Percentiles rank a stretch among this genome's conserved stretches.
Evolutionary conservation across 306 rosid species (phyloP).

Genomic region (Mimosa pudica): DNA sequence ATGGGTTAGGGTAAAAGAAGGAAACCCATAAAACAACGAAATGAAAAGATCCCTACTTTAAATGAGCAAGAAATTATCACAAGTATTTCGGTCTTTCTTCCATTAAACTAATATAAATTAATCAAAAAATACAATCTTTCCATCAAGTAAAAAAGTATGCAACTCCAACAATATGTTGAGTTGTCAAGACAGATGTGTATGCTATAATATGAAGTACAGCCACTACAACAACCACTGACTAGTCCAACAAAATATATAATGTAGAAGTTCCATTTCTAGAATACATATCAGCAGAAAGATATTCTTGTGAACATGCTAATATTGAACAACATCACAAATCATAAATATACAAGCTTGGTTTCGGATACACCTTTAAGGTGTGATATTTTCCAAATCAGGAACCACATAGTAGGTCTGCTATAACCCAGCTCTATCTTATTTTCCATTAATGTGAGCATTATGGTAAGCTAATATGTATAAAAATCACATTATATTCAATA

Average conservation of each 20-base stretch:
- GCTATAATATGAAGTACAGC: constrained; percentile 9
- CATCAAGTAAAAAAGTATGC: background rate
- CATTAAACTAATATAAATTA: background rate
- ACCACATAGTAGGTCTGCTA: background rate
- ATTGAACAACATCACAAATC: constrained; percentile 9
- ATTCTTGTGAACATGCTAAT: constrained; percentile 2
- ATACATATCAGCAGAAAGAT: background rate
- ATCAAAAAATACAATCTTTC: constrained; percentile 5
- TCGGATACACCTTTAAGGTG: constrained; percentile 10
- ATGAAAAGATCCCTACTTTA: constrained; percentile 2
- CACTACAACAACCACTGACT: constrained; percentile 10
- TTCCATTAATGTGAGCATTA: background rate
- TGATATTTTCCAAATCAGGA: constrained; percentile 16
- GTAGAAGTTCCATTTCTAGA: constrained; percentile 4
- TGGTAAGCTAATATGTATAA: background rate
- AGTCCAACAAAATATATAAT: constrained; percentile 7
- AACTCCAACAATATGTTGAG: constrained; percentile 10
- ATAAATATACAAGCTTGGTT: background rate
- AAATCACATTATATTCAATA: constrained; percentile 11
- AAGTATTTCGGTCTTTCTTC: background rate
- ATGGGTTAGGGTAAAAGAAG: constrained; percentile 24
- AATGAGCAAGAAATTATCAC: constrained; percentile 9
- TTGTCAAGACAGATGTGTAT: constrained; percentile 15
- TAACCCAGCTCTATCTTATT: constrained; percentile 19
- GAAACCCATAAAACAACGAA: constrained; percentile 7